A percentile compares a stretch with the other conserved stretches of the same genome.
phyloP scores from a whole-genome alignment of 1,284 basidiomycete species.

The Lentinula novae-zelandiae region DNA sequence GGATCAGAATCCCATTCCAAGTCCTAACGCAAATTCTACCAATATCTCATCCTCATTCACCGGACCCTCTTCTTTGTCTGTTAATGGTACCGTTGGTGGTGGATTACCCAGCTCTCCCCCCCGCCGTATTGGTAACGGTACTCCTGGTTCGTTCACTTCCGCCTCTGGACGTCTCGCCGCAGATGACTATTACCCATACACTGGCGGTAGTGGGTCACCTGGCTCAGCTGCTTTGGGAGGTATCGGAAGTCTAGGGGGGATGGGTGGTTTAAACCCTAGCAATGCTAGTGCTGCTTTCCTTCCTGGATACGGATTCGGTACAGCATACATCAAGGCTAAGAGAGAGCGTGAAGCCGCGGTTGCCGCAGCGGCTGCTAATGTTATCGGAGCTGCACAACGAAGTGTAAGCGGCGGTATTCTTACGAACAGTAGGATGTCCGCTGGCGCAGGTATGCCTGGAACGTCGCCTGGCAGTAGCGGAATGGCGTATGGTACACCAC shows the following conservation, averaged over 20 bases:
- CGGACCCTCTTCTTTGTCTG: conserved; percentile 9
- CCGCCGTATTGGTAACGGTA: conserved; percentile 20
- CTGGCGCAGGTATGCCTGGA: conserved; percentile 4
- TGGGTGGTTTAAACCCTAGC: conserved; percentile 40
- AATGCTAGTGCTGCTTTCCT: conserved; percentile 80
- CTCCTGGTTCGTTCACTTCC: conserved; percentile 26
- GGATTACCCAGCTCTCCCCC: conserved; percentile 23
- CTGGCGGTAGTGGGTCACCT: conserved; percentile 2
- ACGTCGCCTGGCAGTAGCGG: conserved; percentile 5
- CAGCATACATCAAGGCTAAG: conserved; percentile 53
- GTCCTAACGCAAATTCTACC: conserved; percentile 19
- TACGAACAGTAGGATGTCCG: not conserved
- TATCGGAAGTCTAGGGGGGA: not conserved
- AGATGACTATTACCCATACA: conserved; percentile 7
- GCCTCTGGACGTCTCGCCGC: conserved; percentile 30
- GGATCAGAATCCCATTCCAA: conserved; percentile 16
- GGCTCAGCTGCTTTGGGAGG: conserved; percentile 5
- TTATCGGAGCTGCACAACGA: conserved; percentile 5
- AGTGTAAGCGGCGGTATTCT: not conserved
- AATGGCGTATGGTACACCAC: conserved; percentile 8
- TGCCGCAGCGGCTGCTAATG: conserved; percentile 4
- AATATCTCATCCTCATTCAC: conserved; percentile 17
- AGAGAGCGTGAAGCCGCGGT: conserved; percentile 28
- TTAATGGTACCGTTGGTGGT: conserved; percentile 9
- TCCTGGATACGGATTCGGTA: conserved; percentile 61